Conservation (phyloP, 345 rosid genomes). For the Lenwebbia sp. region DNA sequence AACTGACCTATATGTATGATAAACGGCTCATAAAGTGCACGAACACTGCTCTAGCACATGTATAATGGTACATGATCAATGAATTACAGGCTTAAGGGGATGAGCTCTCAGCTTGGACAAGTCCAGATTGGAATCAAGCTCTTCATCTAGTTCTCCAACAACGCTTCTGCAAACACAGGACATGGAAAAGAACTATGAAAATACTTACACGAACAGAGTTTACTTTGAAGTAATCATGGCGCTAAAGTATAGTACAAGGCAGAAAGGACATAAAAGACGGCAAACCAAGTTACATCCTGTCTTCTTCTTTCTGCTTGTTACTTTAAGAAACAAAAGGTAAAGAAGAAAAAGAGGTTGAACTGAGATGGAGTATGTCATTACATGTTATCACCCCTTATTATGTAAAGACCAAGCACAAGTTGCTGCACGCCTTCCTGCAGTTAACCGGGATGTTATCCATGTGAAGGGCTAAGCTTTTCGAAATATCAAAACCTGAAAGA, state of each 20-base stretch:
- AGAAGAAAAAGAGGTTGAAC: not conserved
- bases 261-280: not conserved
- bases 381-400: slow-evolving; percentile 99
- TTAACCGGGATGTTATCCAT: not conserved
- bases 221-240: not conserved
- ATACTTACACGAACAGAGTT: not conserved
- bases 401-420: slow-evolving; percentile 86
- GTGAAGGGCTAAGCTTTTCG: not conserved
- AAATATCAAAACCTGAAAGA: not conserved
- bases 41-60: not conserved
- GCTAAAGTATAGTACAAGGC: not conserved
- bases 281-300: not conserved
- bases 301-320: not conserved
- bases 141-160: slow-evolving; percentile 90
- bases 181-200: not conserved
- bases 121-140: slow-evolving; percentile 75
- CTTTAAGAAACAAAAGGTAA: not conserved
- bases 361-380: slow-evolving; percentile 9
- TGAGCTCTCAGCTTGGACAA: slow-evolving; percentile 85
- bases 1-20: not conserved
- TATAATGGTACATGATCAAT: slow-evolving; percentile 21
- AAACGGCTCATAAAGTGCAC: not conserved
- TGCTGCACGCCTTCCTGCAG: slow-evolving; percentile 95
- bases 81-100: slow-evolving; percentile 88
- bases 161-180: slow-evolving; percentile 56